phyloP scores from a whole-genome alignment of 768 basidiomycete genomes.

The Filobasidium wieringae region DNA sequence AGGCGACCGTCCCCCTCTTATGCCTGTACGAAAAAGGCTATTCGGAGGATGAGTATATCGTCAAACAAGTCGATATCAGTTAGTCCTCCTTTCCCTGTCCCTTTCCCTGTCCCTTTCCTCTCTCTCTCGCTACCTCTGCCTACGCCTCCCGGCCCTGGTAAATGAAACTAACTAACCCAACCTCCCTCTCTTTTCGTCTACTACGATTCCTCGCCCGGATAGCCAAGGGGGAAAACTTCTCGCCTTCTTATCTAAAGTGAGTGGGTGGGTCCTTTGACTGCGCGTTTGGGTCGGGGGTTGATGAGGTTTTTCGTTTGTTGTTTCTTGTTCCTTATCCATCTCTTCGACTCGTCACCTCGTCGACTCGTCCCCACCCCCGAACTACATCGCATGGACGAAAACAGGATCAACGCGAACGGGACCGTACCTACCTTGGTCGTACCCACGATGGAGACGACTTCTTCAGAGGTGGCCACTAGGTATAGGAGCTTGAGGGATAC shows the following conservation, averaged over 20 bases:
- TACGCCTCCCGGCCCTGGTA: neutral
- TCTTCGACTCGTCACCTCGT: too few species aligned
- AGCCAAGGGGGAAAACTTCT: constrained; percentile 49
- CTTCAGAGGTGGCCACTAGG: constrained; percentile 57
- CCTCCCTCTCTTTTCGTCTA: neutral
- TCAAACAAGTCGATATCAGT: constrained; percentile 58
- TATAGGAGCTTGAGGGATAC: constrained; percentile 70
- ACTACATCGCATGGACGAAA: too few species aligned
- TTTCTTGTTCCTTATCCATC: too few species aligned
- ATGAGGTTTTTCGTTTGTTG: neutral
- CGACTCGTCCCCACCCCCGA: too few species aligned
- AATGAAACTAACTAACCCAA: neutral
- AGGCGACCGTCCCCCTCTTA: constrained; percentile 37
- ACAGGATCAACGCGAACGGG: constrained; percentile 61
- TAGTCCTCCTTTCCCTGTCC: constrained; percentile 15
- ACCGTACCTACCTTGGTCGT: constrained; percentile 75
- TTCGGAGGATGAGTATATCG: constrained; percentile 59
- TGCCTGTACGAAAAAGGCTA: constrained; percentile 65
- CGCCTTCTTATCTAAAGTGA: constrained; percentile 50
- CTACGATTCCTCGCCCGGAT: neutral
- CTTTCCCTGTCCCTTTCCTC: neutral
- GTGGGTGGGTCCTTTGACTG: neutral
- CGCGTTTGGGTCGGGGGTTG: neutral
- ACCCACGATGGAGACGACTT: constrained; percentile 63
- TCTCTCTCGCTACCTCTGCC: neutral